A percentile compares a stretch with the other conserved stretches of the same genome.
Evolutionary conservation across 1,139 yeast genomes (phyloP).

Genomic region (Suhomyces maxii): DNA sequence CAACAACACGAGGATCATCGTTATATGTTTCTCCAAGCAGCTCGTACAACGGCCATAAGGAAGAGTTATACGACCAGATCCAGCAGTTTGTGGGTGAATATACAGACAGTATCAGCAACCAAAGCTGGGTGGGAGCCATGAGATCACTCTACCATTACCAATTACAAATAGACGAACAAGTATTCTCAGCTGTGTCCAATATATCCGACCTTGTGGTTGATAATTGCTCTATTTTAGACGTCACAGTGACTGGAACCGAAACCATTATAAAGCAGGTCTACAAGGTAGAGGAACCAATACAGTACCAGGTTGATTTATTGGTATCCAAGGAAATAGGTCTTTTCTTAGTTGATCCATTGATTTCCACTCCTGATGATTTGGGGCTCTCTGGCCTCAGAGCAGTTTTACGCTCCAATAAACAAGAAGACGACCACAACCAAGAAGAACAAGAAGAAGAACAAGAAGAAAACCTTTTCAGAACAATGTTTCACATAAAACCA

Average conservation of each 20-base stretch:
- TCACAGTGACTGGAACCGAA: not conserved
- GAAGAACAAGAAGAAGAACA: slow-evolving; percentile 3
- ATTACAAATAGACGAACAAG: not conserved
- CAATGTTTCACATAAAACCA: slow-evolving; percentile 47
- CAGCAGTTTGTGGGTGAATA: slow-evolving; percentile 10
- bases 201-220: not conserved
- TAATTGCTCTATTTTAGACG: slow-evolving; percentile 3
- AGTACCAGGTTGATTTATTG: not conserved
- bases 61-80: slow-evolving; percentile 24
- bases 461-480: slow-evolving; percentile 27
- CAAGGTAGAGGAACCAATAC: not conserved
- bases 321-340: slow-evolving; percentile 34
- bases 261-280: slow-evolving; percentile 5
- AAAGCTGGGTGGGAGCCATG: slow-evolving; percentile 3
- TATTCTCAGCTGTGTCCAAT: not conserved
- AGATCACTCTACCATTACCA: not conserved
- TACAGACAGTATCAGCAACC: not conserved
- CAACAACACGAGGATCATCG: slow-evolving; percentile 24
- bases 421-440: slow-evolving; percentile 1
- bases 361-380: slow-evolving; percentile 33
- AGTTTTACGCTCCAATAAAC: slow-evolving; percentile 20
- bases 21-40: slow-evolving; percentile 28
- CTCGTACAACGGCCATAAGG: slow-evolving; percentile 12
- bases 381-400: slow-evolving; percentile 39
- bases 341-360: slow-evolving; percentile 30